phyloP scores from a whole-genome alignment of 306 rosid genomes.

The Canavalia ensiformis region DNA sequence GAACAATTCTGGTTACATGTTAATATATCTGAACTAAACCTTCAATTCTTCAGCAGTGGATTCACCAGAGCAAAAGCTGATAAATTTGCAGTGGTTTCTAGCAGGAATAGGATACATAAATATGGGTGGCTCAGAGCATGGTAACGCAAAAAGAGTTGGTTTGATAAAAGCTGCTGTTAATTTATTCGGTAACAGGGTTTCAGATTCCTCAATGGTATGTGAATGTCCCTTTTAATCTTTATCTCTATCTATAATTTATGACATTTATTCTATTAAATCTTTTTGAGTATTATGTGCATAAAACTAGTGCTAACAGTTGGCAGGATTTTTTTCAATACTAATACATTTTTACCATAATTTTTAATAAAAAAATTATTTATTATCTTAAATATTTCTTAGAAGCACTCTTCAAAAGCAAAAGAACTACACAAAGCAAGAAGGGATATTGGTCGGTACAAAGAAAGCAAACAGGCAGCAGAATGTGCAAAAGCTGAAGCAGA shows the following conservation, averaged over 20 bases:
- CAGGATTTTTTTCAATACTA: too few relatives aligned
- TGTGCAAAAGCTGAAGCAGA: slow-evolving; percentile 17
- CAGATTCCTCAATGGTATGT: slow-evolving; percentile 5
- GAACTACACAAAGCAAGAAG: slow-evolving; percentile 20
- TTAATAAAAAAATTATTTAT: too few relatives aligned
- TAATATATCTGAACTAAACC: neutral
- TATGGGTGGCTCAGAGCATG: neutral
- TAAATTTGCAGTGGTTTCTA: neutral
- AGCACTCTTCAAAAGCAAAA: slow-evolving; percentile 8
- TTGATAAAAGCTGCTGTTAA: slow-evolving; percentile 10
- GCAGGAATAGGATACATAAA: neutral
- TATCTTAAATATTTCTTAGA: neutral
- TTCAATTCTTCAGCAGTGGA: too few relatives aligned
- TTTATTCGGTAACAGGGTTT: neutral
- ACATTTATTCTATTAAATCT: neutral
- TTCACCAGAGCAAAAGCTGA: too few relatives aligned
- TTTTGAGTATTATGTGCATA: neutral
- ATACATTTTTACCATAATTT: too few relatives aligned
- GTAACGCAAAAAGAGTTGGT: neutral
- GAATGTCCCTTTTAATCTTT: neutral
- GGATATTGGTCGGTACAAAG: slow-evolving; percentile 6
- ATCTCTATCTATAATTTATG: neutral
- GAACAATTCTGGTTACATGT: neutral
- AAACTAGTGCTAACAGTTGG: too few relatives aligned
- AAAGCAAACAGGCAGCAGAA: neutral